Percentiles rank a stretch among this genome's conserved stretches.
Conservation (phyloP, 345 rosid species). For the Gossypium arboreum region DNA sequence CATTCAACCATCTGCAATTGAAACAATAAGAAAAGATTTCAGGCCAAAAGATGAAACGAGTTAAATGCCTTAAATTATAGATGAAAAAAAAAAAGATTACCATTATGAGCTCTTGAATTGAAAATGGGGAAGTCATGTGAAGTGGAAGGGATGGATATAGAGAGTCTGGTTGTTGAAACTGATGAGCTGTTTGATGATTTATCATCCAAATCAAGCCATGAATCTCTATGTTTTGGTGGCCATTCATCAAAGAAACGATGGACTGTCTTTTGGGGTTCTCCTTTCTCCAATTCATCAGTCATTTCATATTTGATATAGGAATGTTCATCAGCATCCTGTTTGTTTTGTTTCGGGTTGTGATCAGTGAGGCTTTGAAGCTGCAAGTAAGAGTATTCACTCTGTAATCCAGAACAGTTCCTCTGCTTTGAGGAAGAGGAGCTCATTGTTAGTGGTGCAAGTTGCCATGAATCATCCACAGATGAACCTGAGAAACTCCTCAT, state of each 20-base stretch:
- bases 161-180: slow-evolving; percentile 47
- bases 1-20: neutral
- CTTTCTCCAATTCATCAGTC: slow-evolving; percentile 37
- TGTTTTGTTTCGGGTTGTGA: slow-evolving; percentile 25
- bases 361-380: slow-evolving; percentile 49
- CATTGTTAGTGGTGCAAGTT: slow-evolving; percentile 53
- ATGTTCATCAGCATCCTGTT: slow-evolving; percentile 30
- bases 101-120: slow-evolving; percentile 41
- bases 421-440: slow-evolving; percentile 49
- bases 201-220: slow-evolving; percentile 61
- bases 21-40: neutral
- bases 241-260: slow-evolving; percentile 88
- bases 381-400: slow-evolving; percentile 49
- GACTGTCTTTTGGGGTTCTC: slow-evolving; percentile 56
- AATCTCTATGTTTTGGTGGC: slow-evolving; percentile 56
- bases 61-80: neutral
- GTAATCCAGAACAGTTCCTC: slow-evolving; percentile 34
- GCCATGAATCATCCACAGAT: slow-evolving; percentile 71
- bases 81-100: neutral
- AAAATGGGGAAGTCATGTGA: slow-evolving; percentile 49
- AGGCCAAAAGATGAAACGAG: neutral
- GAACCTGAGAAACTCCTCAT: slow-evolving; percentile 52
- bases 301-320: slow-evolving; percentile 29
- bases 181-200: slow-evolving; percentile 50
- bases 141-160: slow-evolving; percentile 65